phyloP scores from a whole-genome alignment of 2,329 filamentous ascomycete species.

The Fusarium sp. region DNA sequence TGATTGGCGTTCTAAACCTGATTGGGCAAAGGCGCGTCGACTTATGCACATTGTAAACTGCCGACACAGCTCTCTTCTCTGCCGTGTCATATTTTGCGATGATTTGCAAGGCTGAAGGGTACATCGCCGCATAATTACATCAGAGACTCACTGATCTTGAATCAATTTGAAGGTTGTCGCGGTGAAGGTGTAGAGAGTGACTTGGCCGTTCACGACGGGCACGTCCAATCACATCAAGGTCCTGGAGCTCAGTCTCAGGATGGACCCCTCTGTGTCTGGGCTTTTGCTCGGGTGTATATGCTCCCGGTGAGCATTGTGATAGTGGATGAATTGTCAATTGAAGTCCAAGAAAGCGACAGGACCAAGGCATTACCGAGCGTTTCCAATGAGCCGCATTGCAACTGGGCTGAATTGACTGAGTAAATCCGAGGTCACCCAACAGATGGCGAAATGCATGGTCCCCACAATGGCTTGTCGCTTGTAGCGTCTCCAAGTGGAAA shows the following conservation, averaged over 20 bases:
- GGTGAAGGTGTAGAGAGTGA: background rate
- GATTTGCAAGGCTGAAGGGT: background rate
- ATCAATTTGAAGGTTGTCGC: background rate
- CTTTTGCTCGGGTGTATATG: background rate
- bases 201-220: background rate
- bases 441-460: background rate
- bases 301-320: background rate
- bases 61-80: background rate
- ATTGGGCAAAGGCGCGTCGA: background rate
- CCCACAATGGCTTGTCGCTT: background rate
- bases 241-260: background rate
- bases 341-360: background rate
- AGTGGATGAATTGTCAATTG: background rate
- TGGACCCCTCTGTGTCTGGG: background rate
- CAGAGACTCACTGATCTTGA: too few species aligned
- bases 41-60: background rate
- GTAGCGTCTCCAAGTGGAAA: background rate
- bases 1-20: background rate
- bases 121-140: background rate
- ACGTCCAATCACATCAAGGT: too few species aligned
- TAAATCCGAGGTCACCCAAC: too few species aligned
- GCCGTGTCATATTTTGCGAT: background rate
- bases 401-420: too few species aligned
- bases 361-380: background rate
- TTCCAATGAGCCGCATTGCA: background rate